A percentile compares a stretch with the other conserved stretches of the same genome.
Evolutionary conservation across 2,329 filamentous ascomycete species (phyloP).

Genomic region (Colletotrichum simmondsii): DNA sequence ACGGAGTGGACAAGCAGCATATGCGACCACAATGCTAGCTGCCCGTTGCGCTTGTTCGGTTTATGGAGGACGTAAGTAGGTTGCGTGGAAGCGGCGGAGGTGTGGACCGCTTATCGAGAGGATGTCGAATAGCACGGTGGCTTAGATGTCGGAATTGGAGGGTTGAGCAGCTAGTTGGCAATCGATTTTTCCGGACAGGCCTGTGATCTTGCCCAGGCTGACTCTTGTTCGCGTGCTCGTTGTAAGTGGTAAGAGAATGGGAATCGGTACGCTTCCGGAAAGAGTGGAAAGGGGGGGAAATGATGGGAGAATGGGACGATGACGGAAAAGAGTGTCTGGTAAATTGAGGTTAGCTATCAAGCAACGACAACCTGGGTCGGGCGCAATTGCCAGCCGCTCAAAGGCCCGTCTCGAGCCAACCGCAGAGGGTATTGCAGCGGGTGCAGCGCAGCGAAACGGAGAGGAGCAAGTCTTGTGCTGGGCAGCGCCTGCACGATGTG

Average conservation of each 20-base stretch:
- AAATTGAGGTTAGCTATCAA: slow-evolving; percentile 24
- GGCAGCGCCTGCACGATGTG: slow-evolving; percentile 21
- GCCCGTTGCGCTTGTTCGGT: slow-evolving; percentile 26
- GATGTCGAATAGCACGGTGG: background rate
- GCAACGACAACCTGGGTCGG: slow-evolving; percentile 1
- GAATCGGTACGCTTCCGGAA: slow-evolving; percentile 8
- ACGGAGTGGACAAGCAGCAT: slow-evolving; percentile 4
- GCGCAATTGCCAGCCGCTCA: slow-evolving; percentile 18
- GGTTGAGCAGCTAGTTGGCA: background rate
- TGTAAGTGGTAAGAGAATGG: background rate
- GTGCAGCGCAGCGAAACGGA: slow-evolving; percentile 4
- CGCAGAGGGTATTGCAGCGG: slow-evolving; percentile 8
- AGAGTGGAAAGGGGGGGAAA: slow-evolving; percentile 21
- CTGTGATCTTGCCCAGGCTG: background rate
- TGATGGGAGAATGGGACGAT: slow-evolving; percentile 10
- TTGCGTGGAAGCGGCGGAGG: slow-evolving; percentile 12
- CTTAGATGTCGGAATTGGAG: background rate
- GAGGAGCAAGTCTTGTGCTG: background rate
- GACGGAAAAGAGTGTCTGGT: slow-evolving; percentile 21
- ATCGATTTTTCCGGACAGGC: background rate
- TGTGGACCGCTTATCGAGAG: slow-evolving; percentile 3
- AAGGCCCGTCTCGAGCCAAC: slow-evolving; percentile 14
- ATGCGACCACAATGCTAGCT: slow-evolving; percentile 17
- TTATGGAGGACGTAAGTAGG: background rate
- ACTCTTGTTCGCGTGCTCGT: background rate